These are phyloP conservation scores for Lactifluus subvellereus DNA, from an alignment of 768 basidiomycete genomes.

Conservation along the genomic window DNA sequence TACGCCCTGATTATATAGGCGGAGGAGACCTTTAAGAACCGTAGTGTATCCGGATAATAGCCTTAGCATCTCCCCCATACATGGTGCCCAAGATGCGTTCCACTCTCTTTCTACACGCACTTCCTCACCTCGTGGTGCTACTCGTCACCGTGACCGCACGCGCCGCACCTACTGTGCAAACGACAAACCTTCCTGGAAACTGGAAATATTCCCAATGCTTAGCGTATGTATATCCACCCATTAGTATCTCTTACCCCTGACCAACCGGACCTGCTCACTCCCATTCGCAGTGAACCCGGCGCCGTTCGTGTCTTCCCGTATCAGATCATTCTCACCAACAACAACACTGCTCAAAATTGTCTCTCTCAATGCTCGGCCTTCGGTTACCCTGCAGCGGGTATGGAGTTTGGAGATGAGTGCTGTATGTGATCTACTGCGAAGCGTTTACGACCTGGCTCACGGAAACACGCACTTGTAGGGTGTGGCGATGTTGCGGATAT, in stretches of 20 bases:
- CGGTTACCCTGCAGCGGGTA: slow-evolving; percentile 66
- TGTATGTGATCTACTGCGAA: slow-evolving; percentile 41
- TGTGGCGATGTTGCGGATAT: slow-evolving; percentile 66
- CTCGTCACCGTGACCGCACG: slow-evolving; percentile 37
- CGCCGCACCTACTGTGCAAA: slow-evolving; percentile 54
- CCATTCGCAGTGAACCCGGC: slow-evolving; percentile 41
- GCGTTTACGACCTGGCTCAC: not conserved
- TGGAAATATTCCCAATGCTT: slow-evolving; percentile 68
- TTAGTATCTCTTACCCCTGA: not conserved
- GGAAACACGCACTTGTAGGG: slow-evolving; percentile 35
- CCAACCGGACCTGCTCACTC: slow-evolving; percentile 32
- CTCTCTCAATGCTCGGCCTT: slow-evolving; percentile 62
- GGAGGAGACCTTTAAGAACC: slow-evolving; percentile 15
- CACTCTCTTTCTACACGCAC: not conserved
- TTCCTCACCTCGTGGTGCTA: slow-evolving; percentile 2
- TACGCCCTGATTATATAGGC: not conserved
- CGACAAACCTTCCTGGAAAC: slow-evolving; percentile 51
- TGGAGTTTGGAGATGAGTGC: slow-evolving; percentile 68
- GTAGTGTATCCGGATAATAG: not conserved
- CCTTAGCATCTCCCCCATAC: slow-evolving; percentile 6
- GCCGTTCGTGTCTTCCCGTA: slow-evolving; percentile 51
- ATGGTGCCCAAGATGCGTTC: slow-evolving; percentile 15
- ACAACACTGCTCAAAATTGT: slow-evolving; percentile 62
- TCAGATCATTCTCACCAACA: slow-evolving; percentile 50
- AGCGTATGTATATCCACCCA: slow-evolving; percentile 33